Evolutionary conservation across 768 basidiomycete genomes (phyloP), one percentile per base, ranked within the genome.

Genomic region (Punctularia strigosozonata): DNA sequence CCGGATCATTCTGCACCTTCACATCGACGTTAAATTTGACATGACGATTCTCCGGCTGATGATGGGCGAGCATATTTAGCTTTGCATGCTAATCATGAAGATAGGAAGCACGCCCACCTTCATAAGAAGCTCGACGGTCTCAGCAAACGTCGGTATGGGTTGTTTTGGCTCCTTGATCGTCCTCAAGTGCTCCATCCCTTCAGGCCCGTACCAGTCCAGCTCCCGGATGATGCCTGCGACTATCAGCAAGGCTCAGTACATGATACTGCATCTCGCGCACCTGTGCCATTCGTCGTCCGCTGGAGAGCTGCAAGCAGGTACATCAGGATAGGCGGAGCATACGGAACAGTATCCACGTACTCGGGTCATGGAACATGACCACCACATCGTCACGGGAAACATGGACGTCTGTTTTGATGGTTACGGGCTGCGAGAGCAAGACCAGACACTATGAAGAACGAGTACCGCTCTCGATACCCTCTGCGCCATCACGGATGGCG

Each of bases 391-490:
- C 94, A 46, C 64, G 62, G 25, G 92, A 88, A 51, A 91, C 80
- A 57, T 94, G 91, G 44, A 94, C 87, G 71, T 91, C 90, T 91
- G 69, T 39, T 51, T 54, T 56, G 52, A 50, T 55, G 57, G 74
- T 79, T 67, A 77, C 62, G 67, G 60, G 43, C 39, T 35, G 37
- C 33, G 38, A 37, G 43, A 33, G 23, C 36, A 22, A 7, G 24
- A 32, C 45, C 46, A 60, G 43, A 62, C n/a, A 55, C 51, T 50
- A 46, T 50, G 50, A 57, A 59, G 54, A 50, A 38, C 43, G 26
- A 41, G 24, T 91, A 95, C 94, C 92, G 58, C 87, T 91, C 73
- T 99, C 94, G 53, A 99, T 94, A 46, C 78, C 92, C 57, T 99
- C 90, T 33, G 90, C 83, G 43, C 94, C 94, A 64, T 95, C 91